These are phyloP conservation scores for Chlamydomonas urium DNA, from an alignment of 139 green algal genomes.

Conservation along the genomic window DNA sequence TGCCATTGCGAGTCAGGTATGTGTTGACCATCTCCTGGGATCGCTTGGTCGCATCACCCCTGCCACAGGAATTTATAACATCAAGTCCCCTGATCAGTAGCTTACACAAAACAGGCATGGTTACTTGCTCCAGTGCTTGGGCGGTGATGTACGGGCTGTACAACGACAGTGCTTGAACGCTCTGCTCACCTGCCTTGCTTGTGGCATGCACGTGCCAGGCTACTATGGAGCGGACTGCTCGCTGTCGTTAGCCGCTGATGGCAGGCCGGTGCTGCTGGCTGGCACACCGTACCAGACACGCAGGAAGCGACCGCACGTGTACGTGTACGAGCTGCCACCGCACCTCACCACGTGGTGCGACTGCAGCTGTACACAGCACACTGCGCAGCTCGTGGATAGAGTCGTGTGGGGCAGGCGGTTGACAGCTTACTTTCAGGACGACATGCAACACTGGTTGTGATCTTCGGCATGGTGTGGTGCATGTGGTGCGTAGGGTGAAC, in stretches of 20 bases:
- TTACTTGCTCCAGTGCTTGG: no score
- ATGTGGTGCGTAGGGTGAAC: slow-evolving; percentile 27
- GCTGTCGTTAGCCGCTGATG: slow-evolving; percentile 16
- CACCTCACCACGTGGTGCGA: slow-evolving; percentile 18
- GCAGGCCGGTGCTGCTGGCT: slow-evolving; percentile 20
- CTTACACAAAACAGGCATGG: not conserved
- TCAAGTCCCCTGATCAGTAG: not conserved
- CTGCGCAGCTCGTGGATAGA: slow-evolving; percentile 6
- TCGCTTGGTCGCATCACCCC: not conserved
- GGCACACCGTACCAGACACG: slow-evolving; percentile 9
- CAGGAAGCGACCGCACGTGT: slow-evolving; percentile 19
- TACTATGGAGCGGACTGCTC: slow-evolving; percentile 32
- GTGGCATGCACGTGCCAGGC: slow-evolving; percentile 14
- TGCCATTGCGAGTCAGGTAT: slow-evolving; percentile 32
- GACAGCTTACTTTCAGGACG: not conserved
- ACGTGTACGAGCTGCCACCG: slow-evolving; percentile 38
- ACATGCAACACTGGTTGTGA: not conserved
- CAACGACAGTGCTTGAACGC: no score
- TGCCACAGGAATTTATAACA: not conserved
- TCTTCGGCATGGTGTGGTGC: not conserved
- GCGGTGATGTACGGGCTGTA: no score
- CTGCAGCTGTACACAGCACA: no score
- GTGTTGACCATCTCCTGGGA: not conserved
- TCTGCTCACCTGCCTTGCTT: not conserved
- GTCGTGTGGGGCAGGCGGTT: not conserved